Percentiles rank a stretch among this genome's conserved stretches.
These are phyloP conservation scores for Fusarium newnesense DNA, from an alignment of 2,329 filamentous ascomycete genomes.

Conservation along the genomic window DNA sequence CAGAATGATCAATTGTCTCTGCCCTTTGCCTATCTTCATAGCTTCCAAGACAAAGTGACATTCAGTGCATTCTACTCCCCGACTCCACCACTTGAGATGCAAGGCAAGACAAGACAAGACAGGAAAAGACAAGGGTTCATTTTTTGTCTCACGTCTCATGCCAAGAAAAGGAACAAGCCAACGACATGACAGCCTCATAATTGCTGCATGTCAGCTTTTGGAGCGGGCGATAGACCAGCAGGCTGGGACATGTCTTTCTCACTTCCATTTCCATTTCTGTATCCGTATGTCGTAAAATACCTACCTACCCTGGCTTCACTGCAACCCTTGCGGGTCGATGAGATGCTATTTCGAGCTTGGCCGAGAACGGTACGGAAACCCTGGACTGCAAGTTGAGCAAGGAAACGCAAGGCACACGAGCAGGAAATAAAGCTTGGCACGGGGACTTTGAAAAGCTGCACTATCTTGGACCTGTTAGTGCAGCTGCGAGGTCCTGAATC, in stretches of 20 bases:
- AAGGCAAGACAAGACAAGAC: neutral
- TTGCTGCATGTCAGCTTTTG: conserved; percentile 13
- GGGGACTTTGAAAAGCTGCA: conserved; percentile 6
- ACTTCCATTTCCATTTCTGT: neutral
- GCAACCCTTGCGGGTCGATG: neutral
- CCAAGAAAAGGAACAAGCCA: conserved; percentile 1
- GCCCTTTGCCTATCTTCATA: neutral
- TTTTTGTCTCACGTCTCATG: neutral
- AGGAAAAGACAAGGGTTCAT: neutral
- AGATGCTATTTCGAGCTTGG: conserved; percentile 23
- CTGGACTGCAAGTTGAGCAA: conserved; percentile 2
- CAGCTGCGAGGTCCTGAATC: neutral
- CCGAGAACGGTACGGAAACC: neutral
- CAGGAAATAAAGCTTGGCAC: conserved; percentile 23
- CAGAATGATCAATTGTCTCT: neutral
- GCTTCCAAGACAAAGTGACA: conserved; percentile 10
- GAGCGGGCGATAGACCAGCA: neutral
- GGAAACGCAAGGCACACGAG: conserved; percentile 12
- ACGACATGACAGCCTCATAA: conserved; percentile 4
- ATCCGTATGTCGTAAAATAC: neutral
- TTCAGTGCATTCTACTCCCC: neutral
- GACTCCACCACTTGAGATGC: neutral
- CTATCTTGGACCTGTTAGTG: neutral
- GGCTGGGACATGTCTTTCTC: neutral
- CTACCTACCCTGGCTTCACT: conserved; percentile 3